Conservation (phyloP, 75 land plant genomes). For the Larix kaempferi region DNA sequence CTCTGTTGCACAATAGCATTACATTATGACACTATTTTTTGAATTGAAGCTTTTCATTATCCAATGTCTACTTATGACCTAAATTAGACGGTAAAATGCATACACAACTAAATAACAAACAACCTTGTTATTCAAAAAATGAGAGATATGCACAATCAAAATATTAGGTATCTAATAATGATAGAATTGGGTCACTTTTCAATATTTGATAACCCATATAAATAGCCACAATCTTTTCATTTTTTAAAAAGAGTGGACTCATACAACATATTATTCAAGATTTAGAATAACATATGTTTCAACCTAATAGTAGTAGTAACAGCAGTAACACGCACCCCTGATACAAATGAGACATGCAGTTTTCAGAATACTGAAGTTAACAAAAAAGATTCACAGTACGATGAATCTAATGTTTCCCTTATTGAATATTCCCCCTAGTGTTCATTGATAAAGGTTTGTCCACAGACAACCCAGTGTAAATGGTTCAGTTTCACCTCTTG, state of each 20-base stretch:
- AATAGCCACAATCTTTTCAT: no score
- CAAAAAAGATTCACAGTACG: background rate
- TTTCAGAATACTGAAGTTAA: background rate
- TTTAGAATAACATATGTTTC: background rate
- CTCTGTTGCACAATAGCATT: constrained; percentile 39
- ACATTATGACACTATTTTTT: background rate
- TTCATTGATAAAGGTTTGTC: background rate
- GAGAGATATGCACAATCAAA: background rate
- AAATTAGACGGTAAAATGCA: background rate
- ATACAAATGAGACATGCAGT: background rate
- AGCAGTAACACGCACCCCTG: background rate
- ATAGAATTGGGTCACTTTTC: background rate
- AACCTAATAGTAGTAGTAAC: background rate
- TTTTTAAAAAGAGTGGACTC: no score
- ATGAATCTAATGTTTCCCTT: background rate
- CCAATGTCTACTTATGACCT: background rate
- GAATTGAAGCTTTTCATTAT: background rate
- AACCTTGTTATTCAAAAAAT: background rate
- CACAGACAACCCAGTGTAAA: background rate
- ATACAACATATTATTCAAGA: background rate
- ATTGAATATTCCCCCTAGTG: background rate
- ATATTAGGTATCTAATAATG: background rate
- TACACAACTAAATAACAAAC: background rate
- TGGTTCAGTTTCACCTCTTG: background rate
- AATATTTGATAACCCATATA: no score